Base-by-base conservation (phyloP, 371 early-diverging fungal species). In the Lichtheimia ornata region DNA sequence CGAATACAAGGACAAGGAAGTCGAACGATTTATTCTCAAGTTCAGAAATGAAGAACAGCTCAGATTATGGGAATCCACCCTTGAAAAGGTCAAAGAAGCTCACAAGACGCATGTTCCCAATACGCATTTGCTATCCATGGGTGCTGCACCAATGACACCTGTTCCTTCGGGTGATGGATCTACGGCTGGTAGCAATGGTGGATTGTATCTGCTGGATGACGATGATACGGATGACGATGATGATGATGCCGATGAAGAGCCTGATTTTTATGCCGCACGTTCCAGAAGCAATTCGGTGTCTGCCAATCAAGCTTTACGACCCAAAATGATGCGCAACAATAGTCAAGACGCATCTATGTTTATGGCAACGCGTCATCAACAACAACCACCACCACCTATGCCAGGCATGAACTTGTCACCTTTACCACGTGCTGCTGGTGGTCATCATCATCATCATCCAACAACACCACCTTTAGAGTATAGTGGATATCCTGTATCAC, bases 1-100 rank as follows among this genome's bases (percentile, higher is more conserved):
- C 40, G 90, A 83, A 63, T 96, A 94, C 94, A 82, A 81, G 53
- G 93, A 90, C 56, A 74, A 82, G 17, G 92, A 90, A 17, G 84
- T 91, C 69, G 93, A 96, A 58, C 84, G 88, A 55, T 92, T 97
- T 64, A 84, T 86, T 50, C 76, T 97, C 35, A 88, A 88, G 56
- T 94, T 94, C 73, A 79, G 93, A 24, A 91, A 93, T 62, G 92
- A 90, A 64, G 98, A 98, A 66, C 97, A 97, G 69, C 83, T 93
- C 24, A 87, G 86, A 55, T 81, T 90, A 59, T 98, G 98, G 98
- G 88, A 91, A 74, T 71, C 74, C 13, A 84, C 91, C 0, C 63
- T 94, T 25, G 83, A 87, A 53, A 77, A 81, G 58, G 50, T 35
- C 27, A 59, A 62, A 17, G 57, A 27, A 12, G 47, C 18, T 2